These are phyloP conservation scores for Berberis vulgaris DNA, from an alignment of 164 flowering plant species.

Conservation along the genomic window DNA sequence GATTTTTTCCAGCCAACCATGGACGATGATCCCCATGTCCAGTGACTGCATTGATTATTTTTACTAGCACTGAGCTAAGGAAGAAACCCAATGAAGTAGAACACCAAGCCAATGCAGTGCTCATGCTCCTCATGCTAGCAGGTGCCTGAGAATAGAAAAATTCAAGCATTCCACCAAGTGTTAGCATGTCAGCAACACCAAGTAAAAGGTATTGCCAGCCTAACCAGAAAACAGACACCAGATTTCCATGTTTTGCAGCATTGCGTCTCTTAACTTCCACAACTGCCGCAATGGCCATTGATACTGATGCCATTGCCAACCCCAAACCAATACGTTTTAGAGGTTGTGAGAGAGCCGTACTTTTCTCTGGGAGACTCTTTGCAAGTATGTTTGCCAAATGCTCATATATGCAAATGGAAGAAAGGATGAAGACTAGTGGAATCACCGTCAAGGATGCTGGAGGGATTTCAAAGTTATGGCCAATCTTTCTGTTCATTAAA, in stretches of 20 bases:
- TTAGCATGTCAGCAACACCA: constrained; percentile 27
- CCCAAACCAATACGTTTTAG: constrained; percentile 25
- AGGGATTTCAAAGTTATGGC: constrained; percentile 17
- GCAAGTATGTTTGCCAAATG: constrained; percentile 4
- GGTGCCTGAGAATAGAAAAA: constrained; percentile 30
- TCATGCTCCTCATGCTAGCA: constrained; percentile 19
- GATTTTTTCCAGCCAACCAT: constrained; percentile 23
- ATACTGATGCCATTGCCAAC: constrained; percentile 11
- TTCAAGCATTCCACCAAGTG: constrained; percentile 26
- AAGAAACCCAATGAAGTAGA: constrained; percentile 24
- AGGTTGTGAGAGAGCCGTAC: constrained; percentile 11
- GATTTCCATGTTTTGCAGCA: constrained; percentile 3
- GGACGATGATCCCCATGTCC: constrained; percentile 6
- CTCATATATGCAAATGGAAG: constrained; percentile 21
- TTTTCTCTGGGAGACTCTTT: constrained; percentile 9
- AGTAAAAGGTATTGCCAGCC: constrained; percentile 19
- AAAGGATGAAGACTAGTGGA: constrained; percentile 15
- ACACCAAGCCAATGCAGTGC: constrained; percentile 23
- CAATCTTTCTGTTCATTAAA: constrained; percentile 17
- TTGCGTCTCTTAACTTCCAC: constrained; percentile 20
- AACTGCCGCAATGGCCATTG: constrained; percentile 27
- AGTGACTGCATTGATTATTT: constrained; percentile 8
- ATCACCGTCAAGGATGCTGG: constrained; percentile 21
- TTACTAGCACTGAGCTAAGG: constrained; percentile 21
- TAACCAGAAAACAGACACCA: constrained; percentile 24